Conservation (phyloP, 345 rosid genomes). For the Salix suchowensis region DNA sequence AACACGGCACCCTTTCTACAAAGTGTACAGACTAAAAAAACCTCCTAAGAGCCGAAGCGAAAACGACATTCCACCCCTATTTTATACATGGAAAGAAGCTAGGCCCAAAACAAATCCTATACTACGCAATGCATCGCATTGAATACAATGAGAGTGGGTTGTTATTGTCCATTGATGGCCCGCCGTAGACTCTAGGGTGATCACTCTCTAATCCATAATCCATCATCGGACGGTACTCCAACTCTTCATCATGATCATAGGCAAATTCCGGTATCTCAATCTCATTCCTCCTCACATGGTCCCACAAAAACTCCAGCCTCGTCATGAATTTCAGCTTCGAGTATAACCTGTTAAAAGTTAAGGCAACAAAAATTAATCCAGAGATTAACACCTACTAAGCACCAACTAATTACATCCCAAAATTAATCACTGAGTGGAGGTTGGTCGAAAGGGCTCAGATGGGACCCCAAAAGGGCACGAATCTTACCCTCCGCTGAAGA, state of each 20-base stretch:
- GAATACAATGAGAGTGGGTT: slow-evolving; percentile 36
- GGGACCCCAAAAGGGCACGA: background rate
- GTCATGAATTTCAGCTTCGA: slow-evolving; percentile 47
- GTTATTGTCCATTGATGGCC: slow-evolving; percentile 21
- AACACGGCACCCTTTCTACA: too few species aligned
- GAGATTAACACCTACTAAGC: background rate
- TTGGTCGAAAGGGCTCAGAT: background rate
- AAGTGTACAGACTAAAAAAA: too few species aligned
- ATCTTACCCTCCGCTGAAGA: slow-evolving; percentile 52
- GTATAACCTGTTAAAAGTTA: slow-evolving; percentile 36
- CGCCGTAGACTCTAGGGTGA: slow-evolving; percentile 35
- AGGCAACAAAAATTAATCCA: background rate
- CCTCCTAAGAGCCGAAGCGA: background rate
- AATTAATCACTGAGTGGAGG: background rate
- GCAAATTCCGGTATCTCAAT: slow-evolving; percentile 56
- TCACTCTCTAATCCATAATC: slow-evolving; percentile 70
- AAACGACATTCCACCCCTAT: background rate
- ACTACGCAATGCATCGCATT: slow-evolving; percentile 51
- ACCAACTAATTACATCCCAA: background rate
- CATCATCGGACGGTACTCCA: slow-evolving; percentile 41
- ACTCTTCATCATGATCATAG: slow-evolving; percentile 48
- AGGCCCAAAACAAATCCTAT: background rate
- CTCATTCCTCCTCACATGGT: slow-evolving; percentile 58
- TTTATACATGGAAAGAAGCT: background rate
- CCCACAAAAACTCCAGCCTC: slow-evolving; percentile 60